Conservation (phyloP, 495 filamentous ascomycete species). For the Daldinia grandis region DNA sequence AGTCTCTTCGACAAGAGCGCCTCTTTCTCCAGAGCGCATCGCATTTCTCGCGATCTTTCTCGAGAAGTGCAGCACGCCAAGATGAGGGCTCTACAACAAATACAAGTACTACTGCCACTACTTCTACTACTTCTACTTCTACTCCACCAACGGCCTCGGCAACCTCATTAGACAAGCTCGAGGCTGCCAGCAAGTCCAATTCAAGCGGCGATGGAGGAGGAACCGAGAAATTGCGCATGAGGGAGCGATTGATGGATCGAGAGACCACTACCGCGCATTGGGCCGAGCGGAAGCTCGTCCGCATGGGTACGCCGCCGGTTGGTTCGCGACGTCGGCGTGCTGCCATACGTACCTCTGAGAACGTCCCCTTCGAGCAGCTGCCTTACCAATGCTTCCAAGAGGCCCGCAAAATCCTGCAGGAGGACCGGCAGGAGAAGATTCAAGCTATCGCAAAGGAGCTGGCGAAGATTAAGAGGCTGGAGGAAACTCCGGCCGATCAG, state of each 20-base stretch:
- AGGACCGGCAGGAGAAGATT: slow-evolving; percentile 85
- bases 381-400: slow-evolving; percentile 98
- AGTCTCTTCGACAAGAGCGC: slow-evolving; percentile 64
- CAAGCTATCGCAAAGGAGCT: slow-evolving; percentile 66
- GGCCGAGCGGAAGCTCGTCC: slow-evolving; percentile 67
- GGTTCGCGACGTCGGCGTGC: slow-evolving; percentile 86
- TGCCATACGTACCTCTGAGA: slow-evolving; percentile 70
- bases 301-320: slow-evolving; percentile 66
- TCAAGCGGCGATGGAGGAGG: neutral
- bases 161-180: slow-evolving; percentile 4
- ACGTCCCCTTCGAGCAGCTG: slow-evolving; percentile 88
- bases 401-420: slow-evolving; percentile 80
- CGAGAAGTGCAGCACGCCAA: slow-evolving; percentile 50
- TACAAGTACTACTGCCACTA: slow-evolving; percentile 45
- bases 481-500: slow-evolving; percentile 65
- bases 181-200: slow-evolving; percentile 9
- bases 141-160: slow-evolving; percentile 31
- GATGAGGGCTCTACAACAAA: slow-evolving; percentile 50
- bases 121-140: slow-evolving; percentile 44
- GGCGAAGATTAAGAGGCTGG: slow-evolving; percentile 65
- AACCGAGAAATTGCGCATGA: slow-evolving; percentile 28
- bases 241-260: slow-evolving; percentile 42
- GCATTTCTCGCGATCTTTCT: slow-evolving; percentile 56
- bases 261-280: slow-evolving; percentile 53
- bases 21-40: slow-evolving; percentile 44